Conservation (phyloP, 768 basidiomycete species). For the Tylopilus rubrobrunneus region DNA sequence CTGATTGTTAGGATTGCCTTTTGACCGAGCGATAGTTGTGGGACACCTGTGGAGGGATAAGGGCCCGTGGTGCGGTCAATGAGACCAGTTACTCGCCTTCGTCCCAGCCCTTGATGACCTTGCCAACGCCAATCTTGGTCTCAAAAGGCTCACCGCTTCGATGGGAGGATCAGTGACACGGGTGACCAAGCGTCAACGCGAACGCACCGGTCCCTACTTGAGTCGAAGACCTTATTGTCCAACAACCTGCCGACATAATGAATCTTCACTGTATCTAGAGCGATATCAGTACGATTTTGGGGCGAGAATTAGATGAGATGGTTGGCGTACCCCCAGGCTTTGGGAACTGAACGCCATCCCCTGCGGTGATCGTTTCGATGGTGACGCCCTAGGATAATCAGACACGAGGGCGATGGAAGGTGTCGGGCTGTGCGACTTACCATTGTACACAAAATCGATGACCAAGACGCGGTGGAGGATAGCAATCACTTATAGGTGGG, state of each 20-base stretch:
- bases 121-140: constrained; percentile 72
- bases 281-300: constrained; percentile 23
- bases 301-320: constrained; percentile 1
- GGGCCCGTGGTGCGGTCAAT: neutral
- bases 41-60: constrained; percentile 51
- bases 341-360: constrained; percentile 65
- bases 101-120: constrained; percentile 90
- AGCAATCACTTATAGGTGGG: constrained; percentile 39
- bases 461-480: constrained; percentile 25
- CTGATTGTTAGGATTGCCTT: constrained; percentile 65
- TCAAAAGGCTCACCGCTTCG: constrained; percentile 57
- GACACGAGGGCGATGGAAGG: neutral
- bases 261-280: constrained; percentile 63
- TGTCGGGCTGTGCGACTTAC: constrained; percentile 16
- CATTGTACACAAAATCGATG: constrained; percentile 31
- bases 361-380: constrained; percentile 52
- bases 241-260: constrained; percentile 75
- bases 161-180: constrained; percentile 1
- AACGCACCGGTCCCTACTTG: constrained; percentile 66
- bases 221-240: constrained; percentile 69
- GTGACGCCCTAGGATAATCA: constrained; percentile 58
- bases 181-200: neutral
- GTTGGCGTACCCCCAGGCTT: constrained; percentile 59
- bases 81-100: constrained; percentile 52
- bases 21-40: constrained; percentile 69